Evolutionary conservation across 139 green algal genomes (phyloP).

Genomic region (Coelastrella sp.): DNA sequence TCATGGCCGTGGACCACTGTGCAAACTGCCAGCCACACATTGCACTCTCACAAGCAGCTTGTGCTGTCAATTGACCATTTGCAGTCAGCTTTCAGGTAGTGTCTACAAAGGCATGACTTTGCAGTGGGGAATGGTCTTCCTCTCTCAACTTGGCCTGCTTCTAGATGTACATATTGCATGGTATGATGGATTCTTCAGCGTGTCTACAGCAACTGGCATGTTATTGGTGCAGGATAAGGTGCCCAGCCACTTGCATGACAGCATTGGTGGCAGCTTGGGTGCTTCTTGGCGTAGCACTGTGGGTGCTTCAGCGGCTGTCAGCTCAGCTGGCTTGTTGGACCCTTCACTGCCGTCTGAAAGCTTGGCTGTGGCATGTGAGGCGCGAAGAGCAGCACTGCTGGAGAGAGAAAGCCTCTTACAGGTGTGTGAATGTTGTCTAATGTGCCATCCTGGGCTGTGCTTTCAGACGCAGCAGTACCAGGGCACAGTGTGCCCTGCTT

Average conservation of each 20-base stretch:
- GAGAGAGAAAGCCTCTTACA: slow-evolving; percentile 41
- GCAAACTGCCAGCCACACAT: no score
- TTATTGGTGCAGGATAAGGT: slow-evolving; percentile 8
- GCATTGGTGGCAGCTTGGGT: background rate
- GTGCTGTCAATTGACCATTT: no score
- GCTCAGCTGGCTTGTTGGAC: slow-evolving; percentile 22
- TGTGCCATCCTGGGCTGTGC: background rate
- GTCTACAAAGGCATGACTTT: no score
- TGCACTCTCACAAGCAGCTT: no score
- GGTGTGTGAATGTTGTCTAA: background rate
- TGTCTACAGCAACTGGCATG: background rate
- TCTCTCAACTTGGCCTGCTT: no score
- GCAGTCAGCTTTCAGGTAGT: no score
- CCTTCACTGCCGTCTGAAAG: slow-evolving; percentile 10
- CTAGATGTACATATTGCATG: no score
- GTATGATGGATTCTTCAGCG: no score
- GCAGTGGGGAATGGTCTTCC: no score
- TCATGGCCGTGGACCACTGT: no score
- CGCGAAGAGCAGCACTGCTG: slow-evolving; percentile 30
- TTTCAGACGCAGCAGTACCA: background rate
- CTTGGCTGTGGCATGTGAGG: slow-evolving; percentile 8
- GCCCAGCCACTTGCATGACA: background rate
- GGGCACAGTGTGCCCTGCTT: background rate
- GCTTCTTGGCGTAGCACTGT: background rate
- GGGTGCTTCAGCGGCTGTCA: background rate